phyloP scores from a whole-genome alignment of 495 filamentous ascomycete genomes.

The Cladorrhinum samala region DNA sequence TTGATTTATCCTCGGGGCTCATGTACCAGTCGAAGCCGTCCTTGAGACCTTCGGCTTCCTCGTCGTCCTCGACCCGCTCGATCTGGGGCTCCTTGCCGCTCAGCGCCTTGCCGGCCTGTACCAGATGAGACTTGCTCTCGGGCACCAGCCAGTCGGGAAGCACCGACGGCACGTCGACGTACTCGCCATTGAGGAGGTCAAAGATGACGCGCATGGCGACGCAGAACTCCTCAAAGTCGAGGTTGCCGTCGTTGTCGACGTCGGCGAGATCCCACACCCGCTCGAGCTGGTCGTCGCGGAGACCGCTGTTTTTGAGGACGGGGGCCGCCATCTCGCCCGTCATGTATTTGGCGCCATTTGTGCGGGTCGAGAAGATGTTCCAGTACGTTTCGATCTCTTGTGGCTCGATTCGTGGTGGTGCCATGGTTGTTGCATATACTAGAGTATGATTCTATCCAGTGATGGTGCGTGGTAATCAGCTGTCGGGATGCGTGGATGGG shows the following conservation, averaged over 20 bases:
- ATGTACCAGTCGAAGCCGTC: constrained; percentile 99
- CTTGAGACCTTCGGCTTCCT: constrained; percentile 79
- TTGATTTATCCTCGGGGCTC: constrained; percentile 78
- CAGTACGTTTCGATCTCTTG: constrained; percentile 97
- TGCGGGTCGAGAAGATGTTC: constrained; percentile 92
- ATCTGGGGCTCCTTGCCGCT: constrained; percentile 69
- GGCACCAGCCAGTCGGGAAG: constrained; percentile 95
- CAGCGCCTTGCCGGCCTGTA: constrained; percentile 80
- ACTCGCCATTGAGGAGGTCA: constrained; percentile 93
- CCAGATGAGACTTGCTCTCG: constrained; percentile 92
- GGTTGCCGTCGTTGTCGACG: constrained; percentile 89
- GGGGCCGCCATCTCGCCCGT: constrained; percentile 88
- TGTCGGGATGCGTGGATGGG: too few species aligned
- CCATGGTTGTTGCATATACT: too few species aligned
- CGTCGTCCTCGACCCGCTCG: constrained; percentile 71
- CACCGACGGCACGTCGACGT: constrained; percentile 69
- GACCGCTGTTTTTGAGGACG: constrained; percentile 90
- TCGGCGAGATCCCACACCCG: constrained; percentile 96
- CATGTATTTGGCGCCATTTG: constrained; percentile 74
- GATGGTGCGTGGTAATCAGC: too few species aligned
- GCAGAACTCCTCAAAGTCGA: constrained; percentile 99
- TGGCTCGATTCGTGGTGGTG: constrained; percentile 85
- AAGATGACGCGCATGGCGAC: constrained; percentile 98
- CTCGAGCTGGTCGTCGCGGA: constrained; percentile 91
- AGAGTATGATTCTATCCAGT: too few species aligned